phyloP scores from a whole-genome alignment of 2,329 filamentous ascomycete genomes.

The Clarireedia paspali region DNA sequence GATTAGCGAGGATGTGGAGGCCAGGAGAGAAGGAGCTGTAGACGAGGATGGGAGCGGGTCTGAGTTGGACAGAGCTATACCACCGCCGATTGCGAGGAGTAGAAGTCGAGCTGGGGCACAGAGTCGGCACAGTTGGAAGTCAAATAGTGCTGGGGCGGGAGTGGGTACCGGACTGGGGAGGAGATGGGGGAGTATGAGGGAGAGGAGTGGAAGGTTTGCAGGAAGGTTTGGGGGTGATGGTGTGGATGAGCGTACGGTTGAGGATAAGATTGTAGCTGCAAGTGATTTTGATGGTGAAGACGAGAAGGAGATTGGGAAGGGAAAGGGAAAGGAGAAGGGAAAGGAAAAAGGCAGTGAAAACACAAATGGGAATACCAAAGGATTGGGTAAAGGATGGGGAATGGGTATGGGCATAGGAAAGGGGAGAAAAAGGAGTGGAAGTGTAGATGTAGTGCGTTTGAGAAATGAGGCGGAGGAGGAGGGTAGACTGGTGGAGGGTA shows the following conservation, averaged over 20 bases:
- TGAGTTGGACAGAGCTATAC: conserved; percentile 19
- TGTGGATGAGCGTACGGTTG: background rate
- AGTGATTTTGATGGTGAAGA: background rate
- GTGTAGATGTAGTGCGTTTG: background rate
- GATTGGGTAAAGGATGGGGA: background rate
- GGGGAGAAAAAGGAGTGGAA: conserved; percentile 5
- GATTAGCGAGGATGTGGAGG: no score
- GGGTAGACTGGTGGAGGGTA: no score
- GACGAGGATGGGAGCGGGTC: background rate
- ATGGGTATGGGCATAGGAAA: background rate
- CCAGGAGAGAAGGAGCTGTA: background rate
- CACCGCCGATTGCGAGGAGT: conserved; percentile 23
- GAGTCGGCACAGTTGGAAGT: conserved; percentile 7
- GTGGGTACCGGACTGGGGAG: background rate
- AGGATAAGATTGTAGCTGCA: background rate
- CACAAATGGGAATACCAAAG: background rate
- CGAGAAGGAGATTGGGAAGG: background rate
- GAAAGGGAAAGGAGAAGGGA: background rate
- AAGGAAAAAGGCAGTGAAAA: background rate
- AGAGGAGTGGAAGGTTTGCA: background rate
- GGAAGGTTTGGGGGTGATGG: conserved; percentile 3
- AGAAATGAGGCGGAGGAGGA: no score
- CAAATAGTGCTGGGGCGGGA: conserved; percentile 13
- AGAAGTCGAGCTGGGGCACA: conserved; percentile 4
- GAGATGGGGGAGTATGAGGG: background rate